These are phyloP conservation scores for Capronia americana DNA, from an alignment of 2,329 filamentous ascomycete species.

Conservation along the genomic window DNA sequence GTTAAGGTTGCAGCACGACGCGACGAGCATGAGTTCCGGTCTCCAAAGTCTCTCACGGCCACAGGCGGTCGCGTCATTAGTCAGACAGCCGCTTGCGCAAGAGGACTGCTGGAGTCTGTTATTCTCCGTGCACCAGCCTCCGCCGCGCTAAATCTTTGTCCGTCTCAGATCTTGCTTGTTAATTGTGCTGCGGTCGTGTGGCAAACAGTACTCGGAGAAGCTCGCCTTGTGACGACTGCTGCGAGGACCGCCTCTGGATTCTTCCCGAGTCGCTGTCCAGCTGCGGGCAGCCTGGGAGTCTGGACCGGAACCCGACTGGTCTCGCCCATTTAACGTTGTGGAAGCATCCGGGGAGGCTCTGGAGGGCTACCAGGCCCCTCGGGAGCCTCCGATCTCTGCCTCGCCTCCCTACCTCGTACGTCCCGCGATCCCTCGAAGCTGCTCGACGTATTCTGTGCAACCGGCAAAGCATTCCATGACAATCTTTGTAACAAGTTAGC, in stretches of 20 bases:
- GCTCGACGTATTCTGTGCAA: background rate
- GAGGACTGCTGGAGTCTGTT: background rate
- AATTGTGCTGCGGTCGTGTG: slow-evolving; percentile 5
- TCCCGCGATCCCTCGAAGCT: background rate
- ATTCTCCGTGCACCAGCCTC: slow-evolving; percentile 2
- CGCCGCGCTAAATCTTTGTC: background rate
- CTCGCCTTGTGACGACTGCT: slow-evolving; percentile 9
- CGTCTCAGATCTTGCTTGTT: background rate
- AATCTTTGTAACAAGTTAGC: background rate
- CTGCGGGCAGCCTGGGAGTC: background rate
- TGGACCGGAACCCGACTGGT: slow-evolving; percentile 11
- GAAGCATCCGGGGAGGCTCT: background rate
- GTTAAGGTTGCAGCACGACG: background rate
- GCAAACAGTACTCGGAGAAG: background rate
- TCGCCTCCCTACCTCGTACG: background rate
- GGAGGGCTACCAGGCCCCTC: background rate
- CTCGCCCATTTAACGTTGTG: slow-evolving; percentile 6
- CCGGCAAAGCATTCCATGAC: background rate
- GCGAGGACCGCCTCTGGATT: background rate
- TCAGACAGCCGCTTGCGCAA: slow-evolving; percentile 6
- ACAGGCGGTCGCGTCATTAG: slow-evolving; percentile 7
- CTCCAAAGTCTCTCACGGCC: background rate
- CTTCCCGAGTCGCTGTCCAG: background rate
- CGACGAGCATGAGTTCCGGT: background rate
- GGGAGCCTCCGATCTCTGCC: background rate